Evolutionary conservation across 257 asterid species (phyloP).

Genomic region (Dorcoceras hygrometricum): DNA sequence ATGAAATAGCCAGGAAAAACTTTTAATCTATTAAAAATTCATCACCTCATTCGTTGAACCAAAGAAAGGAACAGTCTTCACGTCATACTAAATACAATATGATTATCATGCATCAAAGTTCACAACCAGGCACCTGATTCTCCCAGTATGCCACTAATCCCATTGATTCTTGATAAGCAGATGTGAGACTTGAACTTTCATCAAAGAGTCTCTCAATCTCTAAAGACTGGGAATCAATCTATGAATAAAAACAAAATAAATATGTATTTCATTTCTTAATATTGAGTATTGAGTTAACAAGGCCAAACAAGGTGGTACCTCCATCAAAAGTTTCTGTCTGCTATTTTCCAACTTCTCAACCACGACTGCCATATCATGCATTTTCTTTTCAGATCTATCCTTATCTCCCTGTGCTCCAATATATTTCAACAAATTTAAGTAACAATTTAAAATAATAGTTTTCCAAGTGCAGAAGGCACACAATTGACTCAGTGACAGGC

Average conservation of each 20-base stretch:
- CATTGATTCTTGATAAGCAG: constrained; percentile 78
- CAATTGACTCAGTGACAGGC: too few relatives aligned
- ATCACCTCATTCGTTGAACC: not conserved
- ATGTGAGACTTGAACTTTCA: constrained; percentile 73
- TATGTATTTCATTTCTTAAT: constrained; percentile 31
- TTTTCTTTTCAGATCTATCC: constrained; percentile 85
- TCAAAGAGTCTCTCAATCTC: constrained; percentile 91
- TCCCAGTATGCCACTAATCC: constrained; percentile 78
- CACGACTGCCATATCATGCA: constrained; percentile 94
- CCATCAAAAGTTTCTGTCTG: constrained; percentile 83
- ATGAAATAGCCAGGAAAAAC: not conserved
- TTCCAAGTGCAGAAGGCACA: not conserved
- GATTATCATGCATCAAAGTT: constrained; percentile 6
- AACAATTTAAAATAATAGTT: constrained; percentile 14
- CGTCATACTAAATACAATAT: constrained; percentile 18
- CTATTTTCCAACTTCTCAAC: constrained; percentile 86
- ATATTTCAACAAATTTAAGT: not conserved
- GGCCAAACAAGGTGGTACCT: constrained; percentile 46
- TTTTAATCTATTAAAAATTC: not conserved
- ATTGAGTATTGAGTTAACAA: constrained; percentile 7
- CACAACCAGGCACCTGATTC: constrained; percentile 59
- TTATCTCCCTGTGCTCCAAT: constrained; percentile 63
- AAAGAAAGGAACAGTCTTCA: constrained; percentile 11
- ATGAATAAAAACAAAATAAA: constrained; percentile 27
- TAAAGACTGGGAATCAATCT: constrained; percentile 96